phyloP scores from a whole-genome alignment of 176 grass and related monocot genomes.

The Pharus latifolius region DNA sequence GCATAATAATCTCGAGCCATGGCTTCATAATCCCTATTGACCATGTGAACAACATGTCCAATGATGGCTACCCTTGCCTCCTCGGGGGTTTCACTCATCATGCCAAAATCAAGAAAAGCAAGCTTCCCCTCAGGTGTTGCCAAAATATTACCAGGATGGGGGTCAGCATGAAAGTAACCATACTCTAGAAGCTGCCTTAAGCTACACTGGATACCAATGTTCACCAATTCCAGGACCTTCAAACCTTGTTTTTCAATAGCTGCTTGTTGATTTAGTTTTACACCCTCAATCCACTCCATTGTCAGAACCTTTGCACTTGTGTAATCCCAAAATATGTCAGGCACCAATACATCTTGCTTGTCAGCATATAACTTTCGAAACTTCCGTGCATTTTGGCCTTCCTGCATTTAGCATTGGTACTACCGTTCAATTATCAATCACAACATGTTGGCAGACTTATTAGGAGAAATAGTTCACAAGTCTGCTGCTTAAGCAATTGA shows the following conservation, averaged over 20 bases:
- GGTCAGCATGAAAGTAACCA: conserved; percentile 90
- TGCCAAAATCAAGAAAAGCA: conserved; percentile 97
- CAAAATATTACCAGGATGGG: conserved; percentile 94
- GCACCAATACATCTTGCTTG: conserved; percentile 87
- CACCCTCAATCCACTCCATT: conserved; percentile 93
- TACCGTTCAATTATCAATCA: not conserved
- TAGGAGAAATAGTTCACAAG: not conserved
- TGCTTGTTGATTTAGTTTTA: conserved; percentile 85
- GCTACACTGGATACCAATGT: conserved; percentile 94
- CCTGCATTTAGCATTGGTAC: conserved; percentile 31
- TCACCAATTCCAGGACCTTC: conserved; percentile 77
- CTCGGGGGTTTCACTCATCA: conserved; percentile 99
- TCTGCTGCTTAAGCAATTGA: not conserved
- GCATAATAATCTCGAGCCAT: conserved; percentile 99
- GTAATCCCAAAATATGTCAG: conserved; percentile 97
- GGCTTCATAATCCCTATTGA: conserved; percentile 92
- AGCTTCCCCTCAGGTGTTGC: conserved; percentile 89
- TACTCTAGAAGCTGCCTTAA: conserved; percentile 93
- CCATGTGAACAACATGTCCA: conserved; percentile 92
- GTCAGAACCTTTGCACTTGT: conserved; percentile 87
- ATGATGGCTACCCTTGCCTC: conserved; percentile 91
- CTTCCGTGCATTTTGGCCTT: conserved; percentile 90
- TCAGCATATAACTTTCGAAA: conserved; percentile 95
- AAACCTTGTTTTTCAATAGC: conserved; percentile 85
- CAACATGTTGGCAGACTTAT: not conserved